A percentile compares a stretch with the other conserved stretches of the same genome.
These are phyloP conservation scores for Ophiocytium majus DNA, from an alignment of 352 stramenopile species.

Conservation along the genomic window DNA sequence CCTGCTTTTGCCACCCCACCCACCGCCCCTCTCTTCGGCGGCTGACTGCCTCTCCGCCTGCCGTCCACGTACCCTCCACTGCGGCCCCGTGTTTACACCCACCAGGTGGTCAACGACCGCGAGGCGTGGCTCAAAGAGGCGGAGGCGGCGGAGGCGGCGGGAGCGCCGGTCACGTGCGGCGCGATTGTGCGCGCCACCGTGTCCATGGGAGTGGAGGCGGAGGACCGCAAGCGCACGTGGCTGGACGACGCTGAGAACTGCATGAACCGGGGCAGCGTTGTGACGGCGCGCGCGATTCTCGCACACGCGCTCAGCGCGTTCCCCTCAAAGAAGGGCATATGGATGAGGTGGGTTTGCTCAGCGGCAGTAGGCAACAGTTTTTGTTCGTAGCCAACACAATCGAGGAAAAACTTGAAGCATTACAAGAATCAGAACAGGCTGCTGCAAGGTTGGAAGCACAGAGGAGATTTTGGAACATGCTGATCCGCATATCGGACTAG, in stretches of 20 bases:
- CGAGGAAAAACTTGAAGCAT: too few species aligned
- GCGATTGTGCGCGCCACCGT: conserved; percentile 90
- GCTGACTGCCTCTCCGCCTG: background rate
- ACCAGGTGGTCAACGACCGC: conserved; percentile 85
- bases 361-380: too few species aligned
- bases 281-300: conserved; percentile 90
- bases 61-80: background rate
- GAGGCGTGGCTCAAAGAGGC: conserved; percentile 95
- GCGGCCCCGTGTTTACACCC: conserved; percentile 28
- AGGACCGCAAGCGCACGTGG: conserved; percentile 94
- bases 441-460: too few species aligned
- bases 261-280: conserved; percentile 71
- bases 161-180: conserved; percentile 83
- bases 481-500: too few species aligned
- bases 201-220: conserved; percentile 87
- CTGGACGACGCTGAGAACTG: conserved; percentile 92
- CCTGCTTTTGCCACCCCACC: too few species aligned
- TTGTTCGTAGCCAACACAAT: too few species aligned
- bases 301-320: conserved; percentile 79
- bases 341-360: conserved; percentile 79
- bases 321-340: conserved; percentile 86
- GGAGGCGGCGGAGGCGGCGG: conserved; percentile 81
- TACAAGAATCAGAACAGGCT: too few species aligned
- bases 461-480: too few species aligned
- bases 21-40: too few species aligned